These are phyloP conservation scores for Fusarium chuoi DNA, from an alignment of 2,329 filamentous ascomycete species.

Conservation along the genomic window DNA sequence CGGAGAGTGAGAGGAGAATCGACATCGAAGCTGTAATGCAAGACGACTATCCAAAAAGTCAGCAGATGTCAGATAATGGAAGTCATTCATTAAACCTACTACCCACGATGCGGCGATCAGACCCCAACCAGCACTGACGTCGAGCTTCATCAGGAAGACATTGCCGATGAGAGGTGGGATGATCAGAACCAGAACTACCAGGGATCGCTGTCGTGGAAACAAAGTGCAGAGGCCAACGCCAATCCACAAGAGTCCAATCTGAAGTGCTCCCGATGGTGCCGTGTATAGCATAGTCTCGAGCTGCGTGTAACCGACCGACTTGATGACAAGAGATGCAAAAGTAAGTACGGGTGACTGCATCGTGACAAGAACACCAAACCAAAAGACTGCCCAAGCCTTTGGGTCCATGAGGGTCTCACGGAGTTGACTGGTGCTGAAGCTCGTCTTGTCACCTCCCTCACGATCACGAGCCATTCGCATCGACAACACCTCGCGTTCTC, in stretches of 20 bases:
- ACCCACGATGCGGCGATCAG: background rate
- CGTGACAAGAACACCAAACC: background rate
- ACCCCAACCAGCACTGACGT: background rate
- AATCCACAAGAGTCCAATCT: background rate
- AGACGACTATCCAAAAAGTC: background rate
- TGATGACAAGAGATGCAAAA: background rate
- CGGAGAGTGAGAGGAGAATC: background rate
- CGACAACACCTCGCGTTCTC: background rate
- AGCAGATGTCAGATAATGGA: background rate
- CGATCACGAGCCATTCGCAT: background rate
- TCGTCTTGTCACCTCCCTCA: background rate
- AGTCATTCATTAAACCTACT: background rate
- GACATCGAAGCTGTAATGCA: conserved; percentile 1
- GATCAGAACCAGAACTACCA: background rate
- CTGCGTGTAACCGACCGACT: background rate
- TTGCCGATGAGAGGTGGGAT: background rate
- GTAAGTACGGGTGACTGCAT: background rate
- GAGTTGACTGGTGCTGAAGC: background rate
- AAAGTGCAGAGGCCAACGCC: background rate
- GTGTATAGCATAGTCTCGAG: background rate
- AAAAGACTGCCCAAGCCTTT: background rate
- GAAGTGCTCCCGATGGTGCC: background rate
- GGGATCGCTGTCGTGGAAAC: background rate
- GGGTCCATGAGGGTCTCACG: background rate
- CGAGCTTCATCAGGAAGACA: background rate